phyloP scores from a whole-genome alignment of 2,329 filamentous ascomycete species.

The Zymoseptoria brevis region DNA sequence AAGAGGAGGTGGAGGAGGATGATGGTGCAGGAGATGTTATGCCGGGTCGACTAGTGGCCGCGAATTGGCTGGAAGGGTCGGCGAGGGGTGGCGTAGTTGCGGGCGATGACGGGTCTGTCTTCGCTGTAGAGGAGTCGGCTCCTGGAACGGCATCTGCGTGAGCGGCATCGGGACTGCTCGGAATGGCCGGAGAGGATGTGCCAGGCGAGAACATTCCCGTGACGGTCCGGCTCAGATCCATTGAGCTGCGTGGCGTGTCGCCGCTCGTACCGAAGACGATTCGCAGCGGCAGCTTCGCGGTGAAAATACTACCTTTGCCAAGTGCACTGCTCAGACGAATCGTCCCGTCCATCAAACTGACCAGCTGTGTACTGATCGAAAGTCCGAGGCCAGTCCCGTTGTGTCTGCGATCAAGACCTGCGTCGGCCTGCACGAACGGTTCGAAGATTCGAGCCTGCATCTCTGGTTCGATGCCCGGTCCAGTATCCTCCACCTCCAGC shows the following conservation, averaged over 20 bases:
- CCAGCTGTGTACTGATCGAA: constrained; percentile 82
- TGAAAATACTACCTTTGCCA: constrained; percentile 72
- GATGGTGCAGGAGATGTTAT: neutral
- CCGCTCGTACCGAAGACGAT: constrained; percentile 47
- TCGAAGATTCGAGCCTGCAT: constrained; percentile 83
- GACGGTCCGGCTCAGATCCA: neutral
- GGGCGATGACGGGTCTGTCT: neutral
- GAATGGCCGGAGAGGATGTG: neutral
- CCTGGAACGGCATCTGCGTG: neutral
- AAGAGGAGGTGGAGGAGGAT: neutral
- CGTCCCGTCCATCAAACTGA: constrained; percentile 70
- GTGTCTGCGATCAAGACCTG: constrained; percentile 81
- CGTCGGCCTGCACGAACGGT: constrained; percentile 88
- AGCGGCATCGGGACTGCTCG: neutral
- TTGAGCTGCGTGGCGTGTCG: neutral
- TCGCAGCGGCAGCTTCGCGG: constrained; percentile 70
- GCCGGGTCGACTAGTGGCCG: neutral
- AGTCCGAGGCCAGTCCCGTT: constrained; percentile 82
- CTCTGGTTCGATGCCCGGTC: constrained; percentile 71
- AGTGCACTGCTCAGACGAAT: constrained; percentile 65
- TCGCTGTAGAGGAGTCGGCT: neutral
- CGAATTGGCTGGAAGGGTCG: neutral
- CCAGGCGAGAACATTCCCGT: neutral
- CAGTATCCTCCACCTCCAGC: constrained; percentile 82
- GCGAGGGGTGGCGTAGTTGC: neutral